Base-by-base conservation (phyloP, 2,329 filamentous ascomycete species). In the Thermoascus crustaceus region DNA sequence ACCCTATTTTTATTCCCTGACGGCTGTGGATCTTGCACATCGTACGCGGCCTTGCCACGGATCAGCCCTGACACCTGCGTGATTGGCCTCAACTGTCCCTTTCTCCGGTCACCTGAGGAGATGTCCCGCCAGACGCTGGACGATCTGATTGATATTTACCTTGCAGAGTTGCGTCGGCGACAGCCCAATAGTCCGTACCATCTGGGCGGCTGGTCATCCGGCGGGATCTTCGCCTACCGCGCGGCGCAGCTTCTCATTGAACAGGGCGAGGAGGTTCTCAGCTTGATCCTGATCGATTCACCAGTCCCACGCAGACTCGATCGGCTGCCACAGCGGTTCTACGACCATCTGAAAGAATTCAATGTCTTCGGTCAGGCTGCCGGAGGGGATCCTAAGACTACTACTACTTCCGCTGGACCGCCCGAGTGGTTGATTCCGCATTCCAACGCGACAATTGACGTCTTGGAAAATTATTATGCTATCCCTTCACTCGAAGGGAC, bases 251-350 rank as follows among this genome's bases (percentile, higher is more conserved):
- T 76, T 44, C 66, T 81, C 9, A 64, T 63, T 38, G 64, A 64
- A 41, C 65, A 61, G 0, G 70, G 72, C 11, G 70, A 79, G 19
- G 46, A 49, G 7, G 73, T 80, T 2, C 67, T 71, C 2, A 60
- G 70, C 36, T 65, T 81, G 11, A 63, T 80, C 39, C 60, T 80
- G 33, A 73, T 81, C 37, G 78, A 81, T 47, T 64, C 75, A 0
- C 77, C 77, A 1, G 19, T 32, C n/a, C n/a, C n/a, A n/a, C n/a
- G n/a, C n/a, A n/a, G n/a, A n/a, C n/a, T n/a, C n/a, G n/a, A n/a
- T n/a, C n/a, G n/a, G n/a, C n/a, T n/a, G n/a, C n/a, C n/a, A n/a
- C n/a, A n/a, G n/a, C n/a, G n/a, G n/a, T n/a, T n/a, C n/a, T n/a
- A n/a, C n/a, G n/a, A n/a, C n/a, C n/a, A n/a, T n/a, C n/a, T n/a